Conservation (phyloP, 2,329 filamentous ascomycete genomes). For the Fusarium chlamydosporum region DNA sequence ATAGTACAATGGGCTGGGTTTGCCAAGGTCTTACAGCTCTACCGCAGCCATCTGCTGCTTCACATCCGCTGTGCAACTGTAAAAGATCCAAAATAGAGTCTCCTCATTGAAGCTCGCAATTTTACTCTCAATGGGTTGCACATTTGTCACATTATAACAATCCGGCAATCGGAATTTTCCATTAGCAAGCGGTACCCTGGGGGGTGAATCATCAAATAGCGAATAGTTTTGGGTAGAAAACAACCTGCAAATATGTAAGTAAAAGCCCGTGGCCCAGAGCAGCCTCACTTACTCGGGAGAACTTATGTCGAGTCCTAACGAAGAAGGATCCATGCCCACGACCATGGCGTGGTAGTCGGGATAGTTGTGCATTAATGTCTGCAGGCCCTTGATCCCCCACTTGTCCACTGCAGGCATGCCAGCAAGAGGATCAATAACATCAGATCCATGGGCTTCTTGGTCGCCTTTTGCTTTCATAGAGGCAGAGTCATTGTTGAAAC, state of each 20-base stretch:
- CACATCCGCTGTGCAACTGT: constrained; percentile 73
- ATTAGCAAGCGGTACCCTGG: constrained; percentile 65
- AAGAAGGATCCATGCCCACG: constrained; percentile 70
- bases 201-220: constrained; percentile 71
- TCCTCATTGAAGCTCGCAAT: constrained; percentile 77
- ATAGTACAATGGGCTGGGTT: not conserved
- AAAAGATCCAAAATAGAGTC: constrained; percentile 78
- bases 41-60: constrained; percentile 75
- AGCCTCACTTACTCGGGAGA: constrained; percentile 68
- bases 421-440: constrained; percentile 69
- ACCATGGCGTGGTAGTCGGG: constrained; percentile 74
- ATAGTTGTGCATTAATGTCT: constrained; percentile 74
- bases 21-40: constrained; percentile 66
- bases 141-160: constrained; percentile 76
- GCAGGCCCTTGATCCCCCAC: constrained; percentile 75
- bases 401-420: constrained; percentile 74
- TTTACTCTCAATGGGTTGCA: constrained; percentile 75
- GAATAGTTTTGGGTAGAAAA: constrained; percentile 74
- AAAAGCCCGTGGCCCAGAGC: not conserved
- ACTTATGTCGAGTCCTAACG: constrained; percentile 70
- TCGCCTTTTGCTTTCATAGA: constrained; percentile 60
- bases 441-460: constrained; percentile 57
- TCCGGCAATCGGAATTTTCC: constrained; percentile 72
- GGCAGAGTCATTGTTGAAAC: constrained; percentile 62
- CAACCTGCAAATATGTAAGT: constrained; percentile 56